These are phyloP conservation scores for Poa annua DNA, from an alignment of 176 grass and related monocot genomes.

Conservation along the genomic window DNA sequence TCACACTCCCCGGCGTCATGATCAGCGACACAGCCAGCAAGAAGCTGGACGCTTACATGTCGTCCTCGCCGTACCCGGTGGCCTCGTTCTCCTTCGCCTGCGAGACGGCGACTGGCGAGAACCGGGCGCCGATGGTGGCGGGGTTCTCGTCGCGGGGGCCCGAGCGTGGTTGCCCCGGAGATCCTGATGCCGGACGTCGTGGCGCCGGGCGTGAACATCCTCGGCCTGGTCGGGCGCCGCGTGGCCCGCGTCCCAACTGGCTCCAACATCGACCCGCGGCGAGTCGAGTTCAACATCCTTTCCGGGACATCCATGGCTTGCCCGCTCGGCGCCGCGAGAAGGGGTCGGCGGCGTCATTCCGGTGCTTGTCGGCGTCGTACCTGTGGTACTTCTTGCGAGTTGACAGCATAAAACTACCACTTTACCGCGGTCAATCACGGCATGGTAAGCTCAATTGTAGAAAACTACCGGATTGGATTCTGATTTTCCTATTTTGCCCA, in stretches of 20 bases:
- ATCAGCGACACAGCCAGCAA: background rate
- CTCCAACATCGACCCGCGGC: background rate
- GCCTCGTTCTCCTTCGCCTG: conserved; percentile 20
- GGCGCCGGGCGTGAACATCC: conserved; percentile 18
- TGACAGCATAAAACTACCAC: no score
- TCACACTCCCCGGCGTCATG: conserved; percentile 22
- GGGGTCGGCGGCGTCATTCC: no score
- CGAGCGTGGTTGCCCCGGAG: background rate
- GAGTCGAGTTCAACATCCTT: conserved; percentile 13
- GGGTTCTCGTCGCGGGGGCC: conserved; percentile 45
- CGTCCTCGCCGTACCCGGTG: background rate
- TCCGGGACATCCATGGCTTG: conserved; percentile 63
- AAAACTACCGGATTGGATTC: no score
- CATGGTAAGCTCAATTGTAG: no score
- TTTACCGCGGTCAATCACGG: no score
- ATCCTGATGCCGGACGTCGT: background rate
- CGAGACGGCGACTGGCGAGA: conserved; percentile 26
- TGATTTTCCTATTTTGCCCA: no score
- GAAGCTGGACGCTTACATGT: conserved; percentile 24
- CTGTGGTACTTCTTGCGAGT: no score
- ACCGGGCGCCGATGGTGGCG: conserved; percentile 39
- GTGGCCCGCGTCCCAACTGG: background rate
- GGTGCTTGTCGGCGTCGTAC: no score
- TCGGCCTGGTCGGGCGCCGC: background rate
- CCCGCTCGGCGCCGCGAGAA: conserved; percentile 51